phyloP scores from a whole-genome alignment of 2,329 filamentous ascomycete species.

The Cladosporium sp. region DNA sequence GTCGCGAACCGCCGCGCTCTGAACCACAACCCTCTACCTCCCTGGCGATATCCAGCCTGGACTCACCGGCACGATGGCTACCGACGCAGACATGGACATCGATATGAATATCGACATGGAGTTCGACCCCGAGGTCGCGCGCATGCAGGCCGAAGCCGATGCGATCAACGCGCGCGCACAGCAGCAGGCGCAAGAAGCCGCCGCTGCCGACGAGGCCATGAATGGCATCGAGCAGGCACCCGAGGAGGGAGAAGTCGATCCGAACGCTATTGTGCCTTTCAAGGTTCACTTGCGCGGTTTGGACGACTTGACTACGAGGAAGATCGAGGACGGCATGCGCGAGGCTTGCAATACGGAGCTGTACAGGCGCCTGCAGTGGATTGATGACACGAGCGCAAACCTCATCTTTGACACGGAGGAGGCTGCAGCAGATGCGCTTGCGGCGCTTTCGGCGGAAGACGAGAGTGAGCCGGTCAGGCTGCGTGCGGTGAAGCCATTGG shows the following conservation, averaged over 20 bases:
- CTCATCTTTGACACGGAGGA: constrained; percentile 62
- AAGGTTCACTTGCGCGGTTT: constrained; percentile 83
- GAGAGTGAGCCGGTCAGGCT: constrained; percentile 49
- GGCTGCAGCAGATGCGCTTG: constrained; percentile 49
- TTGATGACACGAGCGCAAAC: constrained; percentile 88
- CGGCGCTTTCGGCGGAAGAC: constrained; percentile 39
- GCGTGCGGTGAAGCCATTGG: constrained; percentile 62
- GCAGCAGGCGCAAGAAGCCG: constrained; percentile 24
- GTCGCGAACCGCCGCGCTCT: too few species aligned
- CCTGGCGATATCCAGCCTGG: not conserved
- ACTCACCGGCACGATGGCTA: constrained; percentile 6
- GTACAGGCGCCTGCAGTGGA: constrained; percentile 74
- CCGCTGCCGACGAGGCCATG: constrained; percentile 20
- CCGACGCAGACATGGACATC: constrained; percentile 30
- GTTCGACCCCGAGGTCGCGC: constrained; percentile 27
- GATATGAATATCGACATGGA: constrained; percentile 25
- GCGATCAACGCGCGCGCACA: constrained; percentile 15
- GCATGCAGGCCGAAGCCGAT: constrained; percentile 26
- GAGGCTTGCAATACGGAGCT: constrained; percentile 57
- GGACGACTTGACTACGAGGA: constrained; percentile 70
- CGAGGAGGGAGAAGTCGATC: constrained; percentile 29
- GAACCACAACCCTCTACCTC: not conserved
- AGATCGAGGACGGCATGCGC: constrained; percentile 63
- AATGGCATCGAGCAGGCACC: constrained; percentile 23
- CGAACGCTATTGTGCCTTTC: constrained; percentile 33